A percentile compares a stretch with the other conserved stretches of the same genome.
phyloP scores from a whole-genome alignment of 2,329 filamentous ascomycete genomes.

The Diaporthe longicolla region DNA sequence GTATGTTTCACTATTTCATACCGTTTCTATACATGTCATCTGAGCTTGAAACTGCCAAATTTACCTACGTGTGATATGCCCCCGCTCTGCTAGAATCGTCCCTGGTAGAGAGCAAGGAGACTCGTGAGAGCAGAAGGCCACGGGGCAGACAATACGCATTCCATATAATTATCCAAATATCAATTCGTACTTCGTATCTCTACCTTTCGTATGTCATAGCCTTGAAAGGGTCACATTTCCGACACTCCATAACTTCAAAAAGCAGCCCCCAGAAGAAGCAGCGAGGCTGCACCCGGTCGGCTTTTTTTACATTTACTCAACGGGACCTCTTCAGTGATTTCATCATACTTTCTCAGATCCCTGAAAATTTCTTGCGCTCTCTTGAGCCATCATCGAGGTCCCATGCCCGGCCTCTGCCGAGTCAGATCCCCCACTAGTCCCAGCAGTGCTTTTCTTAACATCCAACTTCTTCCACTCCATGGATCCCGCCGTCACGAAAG shows the following conservation, averaged over 20 bases:
- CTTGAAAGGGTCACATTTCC: not conserved
- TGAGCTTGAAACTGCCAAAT: not conserved
- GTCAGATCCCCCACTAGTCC: not conserved
- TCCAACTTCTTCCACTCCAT: slow-evolving; percentile 30
- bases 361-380: not conserved
- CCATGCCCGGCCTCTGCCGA: not conserved
- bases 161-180: not conserved
- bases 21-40: not conserved
- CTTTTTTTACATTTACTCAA: not conserved
- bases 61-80: not conserved
- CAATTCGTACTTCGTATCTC: not conserved
- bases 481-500: not conserved
- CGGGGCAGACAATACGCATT: not conserved
- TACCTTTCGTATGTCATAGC: not conserved
- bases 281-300: not conserved
- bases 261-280: not conserved
- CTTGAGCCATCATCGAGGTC: too few relatives aligned
- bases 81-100: not conserved
- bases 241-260: too few relatives aligned
- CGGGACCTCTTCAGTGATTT: not conserved
- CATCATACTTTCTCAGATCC: not conserved
- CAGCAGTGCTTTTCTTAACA: not conserved
- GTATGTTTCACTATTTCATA: not conserved
- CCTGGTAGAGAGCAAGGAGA: not conserved
- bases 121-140: not conserved